phyloP scores from a whole-genome alignment of 768 basidiomycete genomes.

The Boletus insuetus region DNA sequence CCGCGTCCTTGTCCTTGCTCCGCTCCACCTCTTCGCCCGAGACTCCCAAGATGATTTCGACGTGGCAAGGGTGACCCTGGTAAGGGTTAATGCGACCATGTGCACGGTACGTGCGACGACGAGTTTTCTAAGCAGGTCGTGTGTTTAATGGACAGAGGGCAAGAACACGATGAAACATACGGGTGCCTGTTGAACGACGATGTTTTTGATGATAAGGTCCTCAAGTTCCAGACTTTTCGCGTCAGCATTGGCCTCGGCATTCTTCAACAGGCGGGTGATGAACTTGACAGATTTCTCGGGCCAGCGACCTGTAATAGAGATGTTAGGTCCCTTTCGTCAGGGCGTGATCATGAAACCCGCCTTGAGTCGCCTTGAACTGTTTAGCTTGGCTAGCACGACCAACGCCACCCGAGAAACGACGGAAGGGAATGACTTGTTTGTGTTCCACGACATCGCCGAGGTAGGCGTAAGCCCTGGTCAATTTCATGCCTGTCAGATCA shows the following conservation, averaged over 20 bases:
- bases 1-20: conserved; percentile 74
- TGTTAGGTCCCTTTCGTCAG: not conserved
- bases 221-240: conserved; percentile 94
- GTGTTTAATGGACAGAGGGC: conserved; percentile 1
- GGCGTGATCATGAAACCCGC: conserved; percentile 44
- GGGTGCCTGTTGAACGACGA: conserved; percentile 97
- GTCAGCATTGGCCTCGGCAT: conserved; percentile 98
- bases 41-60: conserved; percentile 89
- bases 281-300: conserved; percentile 98
- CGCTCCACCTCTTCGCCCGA: conserved; percentile 85
- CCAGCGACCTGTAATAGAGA: conserved; percentile 80
- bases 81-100: conserved; percentile 99
- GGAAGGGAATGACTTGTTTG: conserved; percentile 96
- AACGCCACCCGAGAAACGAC: conserved; percentile 92
- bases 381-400: conserved; percentile 94
- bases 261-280: conserved; percentile 92
- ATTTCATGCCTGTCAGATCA: conserved; percentile 66
- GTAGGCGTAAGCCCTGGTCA: conserved; percentile 94
- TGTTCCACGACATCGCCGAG: conserved; percentile 93
- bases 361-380: conserved; percentile 95
- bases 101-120: conserved; percentile 98
- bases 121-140: conserved; percentile 72
- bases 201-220: conserved; percentile 92
- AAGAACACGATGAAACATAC: conserved; percentile 45
- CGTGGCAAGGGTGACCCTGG: conserved; percentile 96